phyloP scores from a whole-genome alignment of 768 basidiomycete genomes.

The Erythrobasidium yunnanense region DNA sequence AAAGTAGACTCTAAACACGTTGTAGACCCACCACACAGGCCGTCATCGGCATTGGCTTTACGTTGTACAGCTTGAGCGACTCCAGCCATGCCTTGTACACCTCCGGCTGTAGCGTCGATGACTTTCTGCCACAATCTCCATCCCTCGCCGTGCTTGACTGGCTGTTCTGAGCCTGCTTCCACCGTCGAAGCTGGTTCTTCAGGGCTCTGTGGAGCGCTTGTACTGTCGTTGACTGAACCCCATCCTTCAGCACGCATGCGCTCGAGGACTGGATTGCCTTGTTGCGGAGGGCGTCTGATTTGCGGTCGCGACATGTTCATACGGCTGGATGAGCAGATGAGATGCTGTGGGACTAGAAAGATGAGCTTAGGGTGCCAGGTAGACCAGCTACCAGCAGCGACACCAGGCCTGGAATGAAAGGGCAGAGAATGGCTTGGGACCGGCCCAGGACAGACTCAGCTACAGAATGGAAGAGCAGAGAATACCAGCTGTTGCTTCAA shows the following conservation, averaged over 20 bases:
- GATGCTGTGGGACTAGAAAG: no score
- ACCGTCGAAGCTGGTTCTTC: background rate
- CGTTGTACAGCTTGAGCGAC: background rate
- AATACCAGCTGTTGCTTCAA: no score
- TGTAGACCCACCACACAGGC: constrained; percentile 13
- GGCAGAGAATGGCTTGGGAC: no score
- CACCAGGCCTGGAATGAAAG: no score
- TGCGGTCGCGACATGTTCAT: background rate
- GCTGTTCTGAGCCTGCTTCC: no score
- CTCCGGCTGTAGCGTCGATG: background rate
- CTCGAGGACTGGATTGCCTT: background rate
- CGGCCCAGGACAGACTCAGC: no score
- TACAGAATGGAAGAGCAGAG: no score
- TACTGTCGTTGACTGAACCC: background rate
- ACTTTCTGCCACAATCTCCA: constrained; percentile 24
- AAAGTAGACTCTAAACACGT: background rate
- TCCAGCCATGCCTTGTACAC: background rate
- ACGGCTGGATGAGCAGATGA: background rate
- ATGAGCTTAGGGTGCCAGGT: no score
- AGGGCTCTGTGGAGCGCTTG: background rate
- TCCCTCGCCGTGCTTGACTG: constrained; percentile 12
- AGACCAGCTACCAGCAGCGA: no score
- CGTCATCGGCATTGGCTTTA: background rate
- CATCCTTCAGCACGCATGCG: constrained; percentile 15
- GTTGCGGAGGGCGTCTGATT: background rate